Evolutionary conservation across 805 yeast genomes (phyloP).

Genomic region (Priceomyces fermenticarens): DNA sequence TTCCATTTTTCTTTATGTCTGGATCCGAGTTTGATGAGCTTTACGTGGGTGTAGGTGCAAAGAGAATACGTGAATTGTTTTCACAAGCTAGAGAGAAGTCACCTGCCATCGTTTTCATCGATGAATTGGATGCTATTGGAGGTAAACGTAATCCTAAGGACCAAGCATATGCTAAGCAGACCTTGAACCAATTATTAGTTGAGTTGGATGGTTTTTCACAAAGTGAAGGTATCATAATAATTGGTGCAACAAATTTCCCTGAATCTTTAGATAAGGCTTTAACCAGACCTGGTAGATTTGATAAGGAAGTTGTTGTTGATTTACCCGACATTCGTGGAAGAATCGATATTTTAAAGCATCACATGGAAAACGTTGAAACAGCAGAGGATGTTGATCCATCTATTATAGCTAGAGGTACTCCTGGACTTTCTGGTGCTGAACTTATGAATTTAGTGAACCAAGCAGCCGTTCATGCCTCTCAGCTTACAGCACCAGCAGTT

Average conservation of each 20-base stretch:
- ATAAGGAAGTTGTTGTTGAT: slow-evolving; percentile 91
- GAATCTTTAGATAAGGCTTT: slow-evolving; percentile 95
- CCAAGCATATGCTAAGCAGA: slow-evolving; percentile 97
- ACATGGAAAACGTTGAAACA: slow-evolving; percentile 85
- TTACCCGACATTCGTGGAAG: slow-evolving; percentile 98
- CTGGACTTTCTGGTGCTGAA: slow-evolving; percentile 98
- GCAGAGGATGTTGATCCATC: slow-evolving; percentile 84
- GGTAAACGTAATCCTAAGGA: slow-evolving; percentile 96
- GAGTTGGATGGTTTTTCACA: slow-evolving; percentile 96
- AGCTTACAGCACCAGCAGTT: slow-evolving; percentile 84
- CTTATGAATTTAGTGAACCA: slow-evolving; percentile 93
- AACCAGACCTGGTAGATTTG: slow-evolving; percentile 98
- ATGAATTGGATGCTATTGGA: slow-evolving; percentile 98
- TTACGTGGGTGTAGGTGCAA: slow-evolving; percentile 99
- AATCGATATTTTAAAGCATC: slow-evolving; percentile 85
- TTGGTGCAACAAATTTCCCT: slow-evolving; percentile 98
- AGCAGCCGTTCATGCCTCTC: slow-evolving; percentile 97
- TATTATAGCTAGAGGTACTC: slow-evolving; percentile 93
- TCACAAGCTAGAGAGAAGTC: slow-evolving; percentile 91
- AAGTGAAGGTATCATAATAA: slow-evolving; percentile 87
- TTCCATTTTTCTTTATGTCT: slow-evolving; percentile 96
- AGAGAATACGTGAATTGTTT: slow-evolving; percentile 91
- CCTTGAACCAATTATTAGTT: slow-evolving; percentile 90
- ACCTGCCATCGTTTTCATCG: slow-evolving; percentile 96
- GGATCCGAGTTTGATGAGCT: slow-evolving; percentile 98